Evolutionary conservation across 805 yeast species (phyloP).

Genomic region (Metschnikowia borealis): DNA sequence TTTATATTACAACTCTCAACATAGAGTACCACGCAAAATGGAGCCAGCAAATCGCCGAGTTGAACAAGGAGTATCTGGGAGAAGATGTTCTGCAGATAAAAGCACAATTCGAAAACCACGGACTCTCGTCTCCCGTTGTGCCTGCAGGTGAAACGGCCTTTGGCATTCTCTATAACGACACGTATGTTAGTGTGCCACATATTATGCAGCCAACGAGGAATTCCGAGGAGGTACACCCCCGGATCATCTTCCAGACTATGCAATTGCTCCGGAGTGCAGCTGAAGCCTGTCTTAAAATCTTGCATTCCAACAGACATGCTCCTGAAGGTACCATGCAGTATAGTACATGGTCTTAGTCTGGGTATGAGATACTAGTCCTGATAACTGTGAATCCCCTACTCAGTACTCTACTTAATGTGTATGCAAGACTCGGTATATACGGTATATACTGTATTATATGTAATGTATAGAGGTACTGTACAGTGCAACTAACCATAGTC

Average conservation of each 20-base stretch:
- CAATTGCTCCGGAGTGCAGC: slow-evolving; percentile 2
- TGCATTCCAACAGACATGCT: neutral
- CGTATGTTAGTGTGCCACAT: slow-evolving; percentile 10
- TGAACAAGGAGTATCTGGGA: slow-evolving; percentile 6
- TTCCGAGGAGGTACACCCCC: neutral
- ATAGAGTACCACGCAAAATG: too few relatives aligned
- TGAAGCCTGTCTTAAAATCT: neutral
- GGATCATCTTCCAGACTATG: neutral
- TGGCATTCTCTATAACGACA: slow-evolving; percentile 14
- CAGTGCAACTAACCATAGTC: too few relatives aligned
- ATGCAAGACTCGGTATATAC: too few relatives aligned
- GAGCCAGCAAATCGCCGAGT: slow-evolving; percentile 8
- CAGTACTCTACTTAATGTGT: too few relatives aligned
- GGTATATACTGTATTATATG: too few relatives aligned
- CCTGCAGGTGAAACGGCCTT: slow-evolving; percentile 12
- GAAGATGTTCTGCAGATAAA: slow-evolving; percentile 4
- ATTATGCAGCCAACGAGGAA: slow-evolving; percentile 10
- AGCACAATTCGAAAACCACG: slow-evolving; percentile 7
- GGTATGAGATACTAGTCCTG: too few relatives aligned
- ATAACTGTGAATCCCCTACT: too few relatives aligned
- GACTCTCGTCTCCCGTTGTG: slow-evolving; percentile 1
- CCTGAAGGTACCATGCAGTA: slow-evolving; percentile 2
- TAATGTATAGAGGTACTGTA: too few relatives aligned
- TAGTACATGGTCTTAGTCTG: too few relatives aligned
- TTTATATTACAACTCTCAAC: too few relatives aligned